Evolutionary conservation across 371 early-diverging fungal genomes (phyloP).

Genomic region (Circinella umbellata): DNA sequence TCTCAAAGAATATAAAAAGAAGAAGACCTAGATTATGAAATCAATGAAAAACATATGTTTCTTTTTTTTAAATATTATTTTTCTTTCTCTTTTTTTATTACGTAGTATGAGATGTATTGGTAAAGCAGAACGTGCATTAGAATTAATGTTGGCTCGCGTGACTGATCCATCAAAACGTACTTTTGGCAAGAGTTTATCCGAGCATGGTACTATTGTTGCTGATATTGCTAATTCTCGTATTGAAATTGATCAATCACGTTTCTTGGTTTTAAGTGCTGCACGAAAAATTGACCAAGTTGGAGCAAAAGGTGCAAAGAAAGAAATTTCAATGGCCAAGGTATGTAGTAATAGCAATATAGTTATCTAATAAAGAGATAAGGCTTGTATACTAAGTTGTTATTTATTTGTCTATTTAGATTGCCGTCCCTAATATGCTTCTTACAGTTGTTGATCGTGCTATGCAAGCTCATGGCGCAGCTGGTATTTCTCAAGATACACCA

Average conservation of each 20-base stretch:
- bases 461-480: conserved; percentile 92
- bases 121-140: conserved; percentile 91
- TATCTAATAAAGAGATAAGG: too few species aligned
- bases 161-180: conserved; percentile 84
- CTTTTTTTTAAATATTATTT: too few species aligned
- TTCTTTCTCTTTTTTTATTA: too few species aligned
- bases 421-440: conserved; percentile 80
- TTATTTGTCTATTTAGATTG: conserved; percentile 31
- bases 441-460: conserved; percentile 86
- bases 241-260: conserved; percentile 89
- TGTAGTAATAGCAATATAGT: not conserved
- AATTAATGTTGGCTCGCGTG: conserved; percentile 82
- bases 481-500: conserved; percentile 86
- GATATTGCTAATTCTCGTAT: conserved; percentile 88
- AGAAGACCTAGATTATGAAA: too few species aligned
- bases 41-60: too few species aligned
- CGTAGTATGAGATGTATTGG: conserved; percentile 94
- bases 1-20: too few species aligned
- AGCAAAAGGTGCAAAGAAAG: conserved; percentile 87
- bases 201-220: conserved; percentile 81
- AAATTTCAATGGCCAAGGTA: conserved; percentile 92
- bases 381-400: not conserved
- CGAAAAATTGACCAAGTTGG: conserved; percentile 86
- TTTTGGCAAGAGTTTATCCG: conserved; percentile 83
- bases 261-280: conserved; percentile 91